These are phyloP conservation scores for Kokia cookei DNA, from an alignment of 441 rosid genomes.

Conservation along the genomic window DNA sequence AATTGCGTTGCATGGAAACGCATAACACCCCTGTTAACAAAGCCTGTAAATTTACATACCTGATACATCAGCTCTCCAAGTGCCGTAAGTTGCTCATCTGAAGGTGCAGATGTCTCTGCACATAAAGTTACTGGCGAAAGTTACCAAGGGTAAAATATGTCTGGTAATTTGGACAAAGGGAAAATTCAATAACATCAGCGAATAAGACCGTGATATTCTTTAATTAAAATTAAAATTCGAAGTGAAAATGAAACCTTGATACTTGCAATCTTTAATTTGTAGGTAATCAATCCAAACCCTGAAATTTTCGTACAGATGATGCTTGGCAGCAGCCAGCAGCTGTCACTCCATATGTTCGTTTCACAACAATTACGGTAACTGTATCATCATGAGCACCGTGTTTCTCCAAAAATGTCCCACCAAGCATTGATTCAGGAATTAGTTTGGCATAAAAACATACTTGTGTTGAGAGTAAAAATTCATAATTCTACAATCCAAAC, in stretches of 20 bases:
- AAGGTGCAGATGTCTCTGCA: constrained; percentile 71
- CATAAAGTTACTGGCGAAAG: neutral
- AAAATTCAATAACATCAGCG: neutral
- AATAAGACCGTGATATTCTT: too few relatives aligned
- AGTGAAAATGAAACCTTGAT: constrained; percentile 49
- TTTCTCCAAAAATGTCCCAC: constrained; percentile 62
- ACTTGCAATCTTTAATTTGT: too few relatives aligned
- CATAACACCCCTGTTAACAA: too few relatives aligned
- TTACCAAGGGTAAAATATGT: neutral
- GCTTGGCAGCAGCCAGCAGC: constrained; percentile 58
- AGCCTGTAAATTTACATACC: constrained; percentile 30
- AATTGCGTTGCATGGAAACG: too few relatives aligned
- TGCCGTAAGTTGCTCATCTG: constrained; percentile 89
- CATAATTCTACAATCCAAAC: too few relatives aligned
- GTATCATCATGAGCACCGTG: constrained; percentile 73
- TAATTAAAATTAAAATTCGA: neutral
- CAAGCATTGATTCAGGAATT: constrained; percentile 74
- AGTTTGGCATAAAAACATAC: constrained; percentile 58
- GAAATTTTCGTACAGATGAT: constrained; percentile 94
- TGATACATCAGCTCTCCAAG: constrained; percentile 96
- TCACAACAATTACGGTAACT: constrained; percentile 72
- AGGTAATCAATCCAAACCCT: constrained; percentile 26
- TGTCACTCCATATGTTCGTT: constrained; percentile 65
- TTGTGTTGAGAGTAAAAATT: constrained; percentile 30
- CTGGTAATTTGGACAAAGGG: neutral